phyloP scores from a whole-genome alignment of 345 rosid species.

The Bruguiera gymnorhiza region DNA sequence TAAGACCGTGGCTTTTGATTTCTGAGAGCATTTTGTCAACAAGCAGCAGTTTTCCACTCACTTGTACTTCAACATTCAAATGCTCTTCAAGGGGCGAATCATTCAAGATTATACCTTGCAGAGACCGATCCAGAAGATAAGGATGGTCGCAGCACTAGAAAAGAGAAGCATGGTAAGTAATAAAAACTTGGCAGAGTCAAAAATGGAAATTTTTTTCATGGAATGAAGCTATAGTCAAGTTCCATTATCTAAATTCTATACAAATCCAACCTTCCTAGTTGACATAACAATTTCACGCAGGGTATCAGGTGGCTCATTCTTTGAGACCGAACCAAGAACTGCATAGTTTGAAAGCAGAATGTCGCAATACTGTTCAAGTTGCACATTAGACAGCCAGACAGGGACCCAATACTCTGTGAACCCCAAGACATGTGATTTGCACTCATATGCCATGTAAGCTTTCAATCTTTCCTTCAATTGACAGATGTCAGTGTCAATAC shows the following conservation, averaged over 20 bases:
- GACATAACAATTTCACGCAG: slow-evolving; percentile 6
- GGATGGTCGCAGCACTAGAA: slow-evolving; percentile 19
- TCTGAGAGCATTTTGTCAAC: slow-evolving; percentile 9
- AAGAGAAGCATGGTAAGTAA: no score
- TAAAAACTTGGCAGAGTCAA: no score
- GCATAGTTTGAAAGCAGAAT: slow-evolving; percentile 9
- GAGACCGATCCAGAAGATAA: slow-evolving; percentile 9
- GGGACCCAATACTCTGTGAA: slow-evolving; percentile 13
- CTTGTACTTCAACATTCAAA: slow-evolving; percentile 9
- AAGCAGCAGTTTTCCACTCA: slow-evolving; percentile 11
- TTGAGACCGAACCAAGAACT: background rate
- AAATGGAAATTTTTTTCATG: no score
- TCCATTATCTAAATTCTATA: background rate
- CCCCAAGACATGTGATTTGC: background rate
- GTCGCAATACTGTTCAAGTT: slow-evolving; percentile 9
- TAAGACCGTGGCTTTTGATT: background rate
- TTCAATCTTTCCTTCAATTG: slow-evolving; percentile 9
- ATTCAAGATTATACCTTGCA: background rate
- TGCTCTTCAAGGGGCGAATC: background rate
- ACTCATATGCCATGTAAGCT: slow-evolving; percentile 5
- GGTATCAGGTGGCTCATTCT: background rate
- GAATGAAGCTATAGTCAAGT: background rate
- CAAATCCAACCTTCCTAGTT: slow-evolving; percentile 1
- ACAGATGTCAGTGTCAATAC: background rate
- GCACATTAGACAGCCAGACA: slow-evolving; percentile 12